Evolutionary conservation across 1,284 basidiomycete genomes (phyloP), one percentile per base, ranked within the genome.

Genomic region (Apiotrichum gamsii): DNA sequence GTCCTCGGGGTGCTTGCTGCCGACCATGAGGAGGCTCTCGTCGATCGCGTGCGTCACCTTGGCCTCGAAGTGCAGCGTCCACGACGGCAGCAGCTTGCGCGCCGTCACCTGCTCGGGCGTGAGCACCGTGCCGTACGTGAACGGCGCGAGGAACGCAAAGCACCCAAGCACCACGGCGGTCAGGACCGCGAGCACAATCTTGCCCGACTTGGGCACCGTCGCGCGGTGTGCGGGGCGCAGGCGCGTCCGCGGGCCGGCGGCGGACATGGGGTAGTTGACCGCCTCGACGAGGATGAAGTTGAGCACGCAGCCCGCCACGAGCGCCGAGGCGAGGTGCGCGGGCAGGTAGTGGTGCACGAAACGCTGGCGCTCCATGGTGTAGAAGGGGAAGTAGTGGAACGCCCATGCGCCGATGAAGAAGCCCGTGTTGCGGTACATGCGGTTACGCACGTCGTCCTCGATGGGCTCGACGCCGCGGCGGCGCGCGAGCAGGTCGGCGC

Each of bases 341-440:
- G 94, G 94, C 8, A 99, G 82, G 70, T 99, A 99, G 72, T 99
- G 94, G 70, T 99, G 94, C 32, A 99, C 77, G 79, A 96, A 96
- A 28, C 94, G 79, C 68, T 99, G 95, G 45, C 95, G 87, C 64
- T 80, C 85, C 90, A 99, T 96, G 29, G 96, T 78, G 83, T 88
- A 98, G 80, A 98, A 99, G 11, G 95, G 95, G 65, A 89, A 76
- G 75, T 96, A 99, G 73, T 99, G 95, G 54, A 87, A 88, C 8
- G 81, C 84, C 95, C 95, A 99, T 10, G 94, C 82, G 31, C 90
- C 75, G 43, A 91, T 73, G 80, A 98, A 97, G 78, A 97, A 96
- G 29, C 94, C 90, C 19, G 87, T 82, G 44, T 90, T 90, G 71
- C 96, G 93, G 82, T 91, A 87, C 23, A 97, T 76, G 36, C 95